Conservation (phyloP, 768 basidiomycete genomes). For the Trametes gibbosa region DNA sequence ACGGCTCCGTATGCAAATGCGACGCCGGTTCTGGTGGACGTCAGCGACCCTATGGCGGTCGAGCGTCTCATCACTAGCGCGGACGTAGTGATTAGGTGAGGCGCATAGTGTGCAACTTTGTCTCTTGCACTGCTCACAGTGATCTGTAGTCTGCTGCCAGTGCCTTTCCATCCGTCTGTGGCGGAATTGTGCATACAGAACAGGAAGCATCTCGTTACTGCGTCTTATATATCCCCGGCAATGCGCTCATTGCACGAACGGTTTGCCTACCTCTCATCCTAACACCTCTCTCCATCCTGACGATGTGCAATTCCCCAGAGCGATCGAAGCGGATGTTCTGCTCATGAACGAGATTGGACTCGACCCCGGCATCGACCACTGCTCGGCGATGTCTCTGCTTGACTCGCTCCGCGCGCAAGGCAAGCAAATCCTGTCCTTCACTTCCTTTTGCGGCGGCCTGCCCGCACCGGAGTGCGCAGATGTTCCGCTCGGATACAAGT, state of each 20-base stretch:
- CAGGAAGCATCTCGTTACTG: conserved; percentile 79
- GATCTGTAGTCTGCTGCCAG: conserved; percentile 69
- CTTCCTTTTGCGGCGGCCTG: conserved; percentile 90
- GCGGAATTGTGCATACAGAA: conserved; percentile 72
- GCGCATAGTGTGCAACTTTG: not conserved
- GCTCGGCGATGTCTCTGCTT: conserved; percentile 76
- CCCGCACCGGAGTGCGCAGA: conserved; percentile 67
- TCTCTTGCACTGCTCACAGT: not conserved
- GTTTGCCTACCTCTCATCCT: conserved; percentile 38
- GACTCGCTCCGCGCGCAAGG: conserved; percentile 46
- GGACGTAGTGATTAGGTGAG: conserved; percentile 84
- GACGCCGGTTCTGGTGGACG: conserved; percentile 55
- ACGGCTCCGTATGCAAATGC: conserved; percentile 49
- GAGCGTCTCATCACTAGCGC: conserved; percentile 52
- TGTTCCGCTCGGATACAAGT: conserved; percentile 85
- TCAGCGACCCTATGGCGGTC: conserved; percentile 47
- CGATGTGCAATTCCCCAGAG: conserved; percentile 37
- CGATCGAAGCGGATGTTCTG: conserved; percentile 58
- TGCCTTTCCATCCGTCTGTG: conserved; percentile 62
- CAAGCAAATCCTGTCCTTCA: conserved; percentile 67
- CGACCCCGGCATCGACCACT: conserved; percentile 89
- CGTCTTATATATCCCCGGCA: conserved; percentile 80
- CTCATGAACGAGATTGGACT: conserved; percentile 89
- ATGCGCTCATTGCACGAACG: conserved; percentile 65
- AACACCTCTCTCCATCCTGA: not conserved